phyloP scores from a whole-genome alignment of 2,329 filamentous ascomycete genomes.

The Fusarium incarnatum region DNA sequence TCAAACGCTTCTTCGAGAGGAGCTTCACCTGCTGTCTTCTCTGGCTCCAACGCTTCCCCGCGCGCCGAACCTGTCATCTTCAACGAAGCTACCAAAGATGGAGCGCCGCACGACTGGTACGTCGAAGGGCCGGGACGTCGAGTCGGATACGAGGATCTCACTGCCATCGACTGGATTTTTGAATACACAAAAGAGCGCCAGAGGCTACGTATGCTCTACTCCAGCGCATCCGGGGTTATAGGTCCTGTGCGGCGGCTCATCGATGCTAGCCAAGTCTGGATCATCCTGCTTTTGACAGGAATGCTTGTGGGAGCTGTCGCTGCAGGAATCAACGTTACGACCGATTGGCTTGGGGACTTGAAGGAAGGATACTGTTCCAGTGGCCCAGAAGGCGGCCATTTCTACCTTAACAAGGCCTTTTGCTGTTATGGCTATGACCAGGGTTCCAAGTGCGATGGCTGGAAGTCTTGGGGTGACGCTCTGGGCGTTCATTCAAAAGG shows the following conservation, averaged over 20 bases:
- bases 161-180: conserved; percentile 99
- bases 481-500: conserved; percentile 73
- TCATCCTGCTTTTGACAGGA: conserved; percentile 87
- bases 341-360: conserved; percentile 92
- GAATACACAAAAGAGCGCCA: conserved; percentile 97
- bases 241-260: conserved; percentile 79
- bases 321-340: conserved; percentile 88
- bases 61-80: conserved; percentile 27
- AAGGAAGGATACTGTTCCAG: conserved; percentile 91
- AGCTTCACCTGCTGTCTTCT: conserved; percentile 33
- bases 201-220: conserved; percentile 80
- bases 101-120: conserved; percentile 79
- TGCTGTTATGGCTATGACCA: conserved; percentile 95
- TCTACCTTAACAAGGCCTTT: conserved; percentile 91
- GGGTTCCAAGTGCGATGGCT: conserved; percentile 83
- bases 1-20: conserved; percentile 33
- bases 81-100: conserved; percentile 57
- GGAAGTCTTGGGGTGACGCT: conserved; percentile 85
- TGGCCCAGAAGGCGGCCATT: conserved; percentile 79
- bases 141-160: conserved; percentile 95
- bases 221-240: conserved; percentile 75
- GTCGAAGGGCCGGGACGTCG: conserved; percentile 87
- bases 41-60: conserved; percentile 23
- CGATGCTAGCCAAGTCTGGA: conserved; percentile 92
- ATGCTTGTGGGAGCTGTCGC: conserved; percentile 86